These are phyloP conservation scores for Rhizophora mangle DNA, from an alignment of 345 rosid species.

Conservation along the genomic window DNA sequence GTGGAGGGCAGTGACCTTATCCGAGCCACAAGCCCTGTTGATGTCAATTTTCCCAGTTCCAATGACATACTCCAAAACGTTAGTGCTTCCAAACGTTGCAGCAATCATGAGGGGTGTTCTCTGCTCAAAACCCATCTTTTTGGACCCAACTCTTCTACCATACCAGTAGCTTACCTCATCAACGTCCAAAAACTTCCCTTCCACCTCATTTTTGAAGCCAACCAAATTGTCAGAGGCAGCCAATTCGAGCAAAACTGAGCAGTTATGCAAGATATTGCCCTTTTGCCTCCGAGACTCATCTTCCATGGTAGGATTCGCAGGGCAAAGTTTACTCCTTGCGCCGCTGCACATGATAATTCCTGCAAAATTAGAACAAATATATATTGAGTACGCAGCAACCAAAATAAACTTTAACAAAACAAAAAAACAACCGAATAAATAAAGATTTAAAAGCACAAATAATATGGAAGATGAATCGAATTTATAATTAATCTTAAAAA, in stretches of 20 bases:
- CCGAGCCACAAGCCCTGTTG: slow-evolving; percentile 62
- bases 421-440: neutral
- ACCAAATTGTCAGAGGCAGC: slow-evolving; percentile 63
- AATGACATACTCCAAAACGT: slow-evolving; percentile 56
- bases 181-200: slow-evolving; percentile 44
- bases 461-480: neutral
- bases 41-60: slow-evolving; percentile 48
- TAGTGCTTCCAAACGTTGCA: slow-evolving; percentile 67
- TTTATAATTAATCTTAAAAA: neutral
- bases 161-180: slow-evolving; percentile 70
- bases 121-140: slow-evolving; percentile 80
- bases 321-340: slow-evolving; percentile 37
- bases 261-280: slow-evolving; percentile 18
- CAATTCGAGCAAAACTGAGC: slow-evolving; percentile 69
- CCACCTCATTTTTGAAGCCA: slow-evolving; percentile 51
- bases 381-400: too few species aligned
- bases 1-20: slow-evolving; percentile 87
- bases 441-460: neutral
- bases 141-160: slow-evolving; percentile 64
- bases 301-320: slow-evolving; percentile 45
- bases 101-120: slow-evolving; percentile 88
- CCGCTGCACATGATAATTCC: slow-evolving; percentile 53
- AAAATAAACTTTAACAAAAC: too few species aligned
- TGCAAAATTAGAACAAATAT: slow-evolving; percentile 34
- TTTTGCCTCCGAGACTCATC: slow-evolving; percentile 33